These are phyloP conservation scores for Ophiostoma ulmi DNA, from an alignment of 2,329 filamentous ascomycete genomes.

Conservation along the genomic window DNA sequence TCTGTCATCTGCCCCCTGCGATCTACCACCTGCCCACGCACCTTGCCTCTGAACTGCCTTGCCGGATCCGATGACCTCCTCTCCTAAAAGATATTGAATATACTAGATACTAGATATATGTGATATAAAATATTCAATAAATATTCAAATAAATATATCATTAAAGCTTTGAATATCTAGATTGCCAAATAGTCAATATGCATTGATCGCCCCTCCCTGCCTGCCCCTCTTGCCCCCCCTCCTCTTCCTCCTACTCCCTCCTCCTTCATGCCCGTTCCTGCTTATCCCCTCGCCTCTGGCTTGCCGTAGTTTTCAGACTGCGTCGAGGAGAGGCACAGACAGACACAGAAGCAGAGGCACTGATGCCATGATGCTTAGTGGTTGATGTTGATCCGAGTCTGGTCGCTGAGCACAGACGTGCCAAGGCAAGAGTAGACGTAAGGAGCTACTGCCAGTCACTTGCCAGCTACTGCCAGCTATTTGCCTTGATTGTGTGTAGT, in stretches of 20 bases:
- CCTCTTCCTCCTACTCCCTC: not conserved
- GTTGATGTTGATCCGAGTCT: not conserved
- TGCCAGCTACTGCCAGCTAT: not conserved
- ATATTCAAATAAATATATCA: not conserved
- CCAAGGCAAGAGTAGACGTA: not conserved
- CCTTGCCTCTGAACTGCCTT: not conserved
- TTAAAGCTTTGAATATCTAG: not conserved
- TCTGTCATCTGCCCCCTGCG: too few species aligned
- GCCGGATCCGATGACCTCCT: not conserved
- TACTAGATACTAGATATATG: not conserved
- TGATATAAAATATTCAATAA: not conserved
- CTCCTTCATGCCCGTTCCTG: not conserved
- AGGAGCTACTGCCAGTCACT: not conserved
- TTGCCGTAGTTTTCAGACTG: slow-evolving; percentile 1
- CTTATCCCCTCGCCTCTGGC: not conserved
- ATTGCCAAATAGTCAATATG: not conserved
- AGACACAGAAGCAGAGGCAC: not conserved
- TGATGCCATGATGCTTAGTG: too few species aligned
- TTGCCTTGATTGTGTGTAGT: not conserved
- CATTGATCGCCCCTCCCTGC: slow-evolving; percentile 5
- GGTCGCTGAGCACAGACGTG: not conserved
- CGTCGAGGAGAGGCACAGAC: not conserved
- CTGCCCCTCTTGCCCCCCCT: not conserved
- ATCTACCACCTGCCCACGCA: not conserved
- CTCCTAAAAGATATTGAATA: not conserved